phyloP scores from a whole-genome alignment of 306 rosid genomes.

The Benincasa hispida region DNA sequence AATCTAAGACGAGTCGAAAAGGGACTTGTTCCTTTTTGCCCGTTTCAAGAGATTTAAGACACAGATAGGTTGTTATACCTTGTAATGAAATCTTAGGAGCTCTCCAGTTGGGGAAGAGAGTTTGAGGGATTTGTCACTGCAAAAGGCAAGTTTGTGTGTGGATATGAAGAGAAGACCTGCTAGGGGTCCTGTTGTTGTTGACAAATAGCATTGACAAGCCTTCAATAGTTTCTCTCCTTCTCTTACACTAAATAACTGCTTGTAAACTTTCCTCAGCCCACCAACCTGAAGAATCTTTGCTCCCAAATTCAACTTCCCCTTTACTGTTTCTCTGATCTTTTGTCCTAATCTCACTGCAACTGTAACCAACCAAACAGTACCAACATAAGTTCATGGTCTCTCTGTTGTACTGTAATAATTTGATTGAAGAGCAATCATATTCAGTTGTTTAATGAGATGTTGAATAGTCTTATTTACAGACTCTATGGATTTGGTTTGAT shows the following conservation, averaged over 20 bases:
- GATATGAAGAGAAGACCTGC: conserved; percentile 83
- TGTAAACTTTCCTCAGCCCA: conserved; percentile 51
- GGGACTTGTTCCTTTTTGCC: too few species aligned
- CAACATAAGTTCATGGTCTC: background rate
- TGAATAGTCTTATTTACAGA: background rate
- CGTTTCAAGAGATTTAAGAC: background rate
- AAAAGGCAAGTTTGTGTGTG: conserved; percentile 58
- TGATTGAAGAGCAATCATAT: background rate
- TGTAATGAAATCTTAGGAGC: conserved; percentile 42
- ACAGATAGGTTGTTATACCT: conserved; percentile 24
- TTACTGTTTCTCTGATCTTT: conserved; percentile 71
- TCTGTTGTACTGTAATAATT: background rate
- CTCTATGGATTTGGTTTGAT: background rate
- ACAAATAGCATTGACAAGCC: conserved; percentile 60
- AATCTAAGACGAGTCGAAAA: background rate
- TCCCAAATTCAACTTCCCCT: conserved; percentile 69
- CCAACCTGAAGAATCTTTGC: conserved; percentile 70
- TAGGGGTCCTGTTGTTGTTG: conserved; percentile 77
- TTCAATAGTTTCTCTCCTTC: conserved; percentile 63
- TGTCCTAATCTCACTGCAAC: conserved; percentile 7
- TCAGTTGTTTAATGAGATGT: background rate
- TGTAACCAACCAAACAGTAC: background rate
- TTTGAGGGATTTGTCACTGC: conserved; percentile 66
- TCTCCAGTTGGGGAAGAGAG: conserved; percentile 41
- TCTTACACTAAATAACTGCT: conserved; percentile 34